Percentiles rank a stretch among this genome's conserved stretches.
These are phyloP conservation scores for Nannochloris sp. DNA, from an alignment of 139 green algal genomes.

Conservation along the genomic window DNA sequence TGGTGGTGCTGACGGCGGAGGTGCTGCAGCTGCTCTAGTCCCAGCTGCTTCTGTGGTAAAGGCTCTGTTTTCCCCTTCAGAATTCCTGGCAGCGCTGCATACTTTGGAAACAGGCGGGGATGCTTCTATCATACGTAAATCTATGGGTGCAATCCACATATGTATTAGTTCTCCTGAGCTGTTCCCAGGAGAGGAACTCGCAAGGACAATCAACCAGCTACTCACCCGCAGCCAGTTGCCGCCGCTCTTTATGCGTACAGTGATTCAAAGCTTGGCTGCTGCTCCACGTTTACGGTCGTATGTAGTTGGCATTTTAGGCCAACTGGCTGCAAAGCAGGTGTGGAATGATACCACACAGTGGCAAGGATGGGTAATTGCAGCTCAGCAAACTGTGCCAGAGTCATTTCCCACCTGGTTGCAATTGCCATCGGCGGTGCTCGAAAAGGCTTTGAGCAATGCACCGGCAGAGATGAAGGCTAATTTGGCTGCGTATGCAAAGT, in stretches of 20 bases:
- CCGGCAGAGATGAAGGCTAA: neutral
- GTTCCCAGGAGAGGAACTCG: conserved; percentile 21
- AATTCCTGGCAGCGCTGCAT: conserved; percentile 62
- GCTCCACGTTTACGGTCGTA: conserved; percentile 42
- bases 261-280: conserved; percentile 49
- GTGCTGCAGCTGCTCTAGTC: neutral
- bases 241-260: conserved; percentile 34
- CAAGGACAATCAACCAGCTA: conserved; percentile 19
- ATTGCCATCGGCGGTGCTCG: conserved; percentile 25
- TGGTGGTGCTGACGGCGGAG: conserved; percentile 3
- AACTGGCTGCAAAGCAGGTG: conserved; percentile 55
- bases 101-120: conserved; percentile 27
- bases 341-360: conserved; percentile 64
- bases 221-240: conserved; percentile 27
- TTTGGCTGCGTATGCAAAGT: conserved; percentile 6
- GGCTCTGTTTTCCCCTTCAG: conserved; percentile 42
- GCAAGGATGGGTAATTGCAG: conserved; percentile 68
- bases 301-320: conserved; percentile 51
- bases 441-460: neutral
- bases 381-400: conserved; percentile 43
- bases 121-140: conserved; percentile 24
- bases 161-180: conserved; percentile 35
- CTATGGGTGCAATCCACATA: conserved; percentile 47
- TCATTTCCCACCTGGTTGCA: conserved; percentile 57
- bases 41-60: neutral